Evolutionary conservation across 2,329 filamentous ascomycete genomes (phyloP), one percentile per base, ranked within the genome.

Genomic region (Pseudohalonectria lignicola): DNA sequence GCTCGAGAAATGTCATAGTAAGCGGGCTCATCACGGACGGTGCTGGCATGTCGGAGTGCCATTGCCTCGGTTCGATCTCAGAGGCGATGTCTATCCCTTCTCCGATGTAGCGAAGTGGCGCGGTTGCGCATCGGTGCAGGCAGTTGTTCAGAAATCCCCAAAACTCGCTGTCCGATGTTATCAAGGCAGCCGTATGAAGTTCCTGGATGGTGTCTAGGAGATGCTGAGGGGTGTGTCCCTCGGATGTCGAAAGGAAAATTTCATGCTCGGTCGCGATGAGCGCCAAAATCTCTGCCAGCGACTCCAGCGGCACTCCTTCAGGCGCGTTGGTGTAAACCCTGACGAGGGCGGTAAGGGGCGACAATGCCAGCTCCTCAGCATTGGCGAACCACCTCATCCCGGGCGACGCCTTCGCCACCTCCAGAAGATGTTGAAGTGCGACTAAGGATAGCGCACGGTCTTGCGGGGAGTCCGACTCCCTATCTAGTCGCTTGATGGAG

Each of bases 351-450:
- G 76, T 74, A 44, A 87, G 86, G 0, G 83, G 82, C 4, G 82
- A 86, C 29, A 74, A 63, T 2, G 59, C 54, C n/a, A 82, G 63
- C 1, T 69, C 69, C 45, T 82, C 74, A 41, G 64, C 73, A 51
- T 84, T 88, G 44, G 82, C 72, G 64, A 92, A 95, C 90, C 90
- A 96, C 44, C 82, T 78, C 79, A 94, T 92, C 5, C 80, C 79
- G 1, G 84, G 78, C 3, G 87, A 93, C 49, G 80, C 76, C 44
- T 78, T 75, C 4, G 88, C 86, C 53, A 95, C 84, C 21, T 78
- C 72, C 15, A 94, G 74, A 15, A 94, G 66, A 54, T 90, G 84
- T 54, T 87, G 80, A 20, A 95, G 64, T 57, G 94, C 85, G 50
- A 88, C 74, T 9, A 82, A 56, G 17, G 75, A 66, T 34, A 88